Percentiles rank a stretch among this genome's conserved stretches.
phyloP scores from a whole-genome alignment of 73 alveolate genomes.

The Symbiodinium natans region DNA sequence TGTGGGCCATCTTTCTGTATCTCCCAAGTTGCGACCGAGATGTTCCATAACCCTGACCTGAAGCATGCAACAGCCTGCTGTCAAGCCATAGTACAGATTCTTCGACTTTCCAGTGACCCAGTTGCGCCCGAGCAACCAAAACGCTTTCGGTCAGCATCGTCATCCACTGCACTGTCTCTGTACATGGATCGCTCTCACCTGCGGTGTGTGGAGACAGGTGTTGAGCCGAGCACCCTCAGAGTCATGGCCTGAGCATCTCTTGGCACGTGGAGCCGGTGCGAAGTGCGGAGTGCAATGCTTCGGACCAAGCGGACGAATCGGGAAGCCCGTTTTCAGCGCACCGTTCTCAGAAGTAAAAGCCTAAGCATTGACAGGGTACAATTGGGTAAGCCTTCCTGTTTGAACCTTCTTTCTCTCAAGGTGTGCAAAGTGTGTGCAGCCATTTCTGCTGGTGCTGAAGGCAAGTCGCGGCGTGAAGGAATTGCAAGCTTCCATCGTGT shows the following conservation, averaged over 20 bases:
- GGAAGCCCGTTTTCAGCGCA: neutral
- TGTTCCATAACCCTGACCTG: neutral
- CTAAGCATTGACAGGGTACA: no score
- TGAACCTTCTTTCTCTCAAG: no score
- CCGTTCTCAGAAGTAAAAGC: neutral
- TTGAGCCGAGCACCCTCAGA: neutral
- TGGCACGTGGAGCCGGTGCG: neutral
- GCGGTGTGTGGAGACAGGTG: neutral
- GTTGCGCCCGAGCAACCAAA: neutral
- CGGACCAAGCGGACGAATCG: neutral
- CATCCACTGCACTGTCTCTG: neutral
- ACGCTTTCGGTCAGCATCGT: neutral
- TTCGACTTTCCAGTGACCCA: no score
- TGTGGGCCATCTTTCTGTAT: no score
- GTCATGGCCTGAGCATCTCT: neutral
- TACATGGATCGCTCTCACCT: neutral
- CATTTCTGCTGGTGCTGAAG: no score
- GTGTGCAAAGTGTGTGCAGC: no score
- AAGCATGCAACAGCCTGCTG: neutral
- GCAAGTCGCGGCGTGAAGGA: slow-evolving; percentile 4
- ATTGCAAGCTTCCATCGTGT: slow-evolving; percentile 16
- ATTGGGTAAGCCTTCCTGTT: no score
- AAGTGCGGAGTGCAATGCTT: neutral
- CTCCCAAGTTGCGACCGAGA: neutral
- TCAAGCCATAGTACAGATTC: neutral